Base-by-base conservation (phyloP, 192 early-diverging fungal species). In the Coemansia biformis region DNA sequence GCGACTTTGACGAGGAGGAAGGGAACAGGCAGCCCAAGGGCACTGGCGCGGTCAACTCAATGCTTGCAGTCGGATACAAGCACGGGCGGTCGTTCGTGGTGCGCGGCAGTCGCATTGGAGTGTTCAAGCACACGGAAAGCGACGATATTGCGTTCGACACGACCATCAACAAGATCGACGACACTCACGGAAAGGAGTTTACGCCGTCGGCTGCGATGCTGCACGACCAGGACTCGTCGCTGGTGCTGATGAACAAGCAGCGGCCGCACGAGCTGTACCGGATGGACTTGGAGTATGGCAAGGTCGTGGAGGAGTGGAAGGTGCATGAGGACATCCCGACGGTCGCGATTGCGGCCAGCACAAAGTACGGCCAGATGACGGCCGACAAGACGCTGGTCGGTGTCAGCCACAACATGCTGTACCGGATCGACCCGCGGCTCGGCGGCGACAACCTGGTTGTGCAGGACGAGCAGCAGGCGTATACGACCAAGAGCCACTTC, bases 241-340 rank as follows among this genome's bases (percentile, higher is more conserved):
- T 92, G 76, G 59, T 97, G 26, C 72, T 93, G 54, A 80, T 88
- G 81, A 76, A 87, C 48, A 69, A 79, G 36, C 59, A 74, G 48
- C 82, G 91, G 33, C 60, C 78, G 18, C 69, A 88, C 51, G 84
- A 79, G 30, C 74, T 93, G 39, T 93, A 82, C 78, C 80, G 78
- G 48, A 90, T 97, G 92, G 93, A 97, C 64, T 65, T 97, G 23
- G 88, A 91, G 58, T 73, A 75, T 57, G 93, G 91, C 29, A 86
- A 91, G 70, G 82, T 97, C 13, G 93, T 93, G 11, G 92, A 97
- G 46, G 89, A 94, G 68, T 97, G 90, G 89, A 82, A 84, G 26
- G 78, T 92, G 33, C 82, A 91, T 43, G 86, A 90, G 37, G 55
- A 84, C 34, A 61, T 87, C n/a, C 77, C 78, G 7, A 80, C 83